Evolutionary conservation across 2,329 filamentous ascomycete genomes (phyloP).

Genomic region (Phaeosphaeria sp.): DNA sequence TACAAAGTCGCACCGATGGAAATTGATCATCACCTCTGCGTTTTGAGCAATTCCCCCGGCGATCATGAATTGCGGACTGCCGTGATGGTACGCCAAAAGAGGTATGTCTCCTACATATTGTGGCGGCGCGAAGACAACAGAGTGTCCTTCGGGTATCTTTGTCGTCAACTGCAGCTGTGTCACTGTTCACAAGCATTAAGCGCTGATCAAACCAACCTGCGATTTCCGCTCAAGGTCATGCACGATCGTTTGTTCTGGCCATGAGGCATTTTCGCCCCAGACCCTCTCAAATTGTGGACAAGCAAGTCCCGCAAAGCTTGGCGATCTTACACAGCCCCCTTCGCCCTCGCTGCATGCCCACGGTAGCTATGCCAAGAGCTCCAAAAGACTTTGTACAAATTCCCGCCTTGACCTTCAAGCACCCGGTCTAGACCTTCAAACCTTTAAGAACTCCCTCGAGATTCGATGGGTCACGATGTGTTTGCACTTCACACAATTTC

Average conservation of each 20-base stretch:
- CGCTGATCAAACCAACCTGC: not conserved
- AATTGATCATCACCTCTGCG: not conserved
- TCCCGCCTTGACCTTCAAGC: slow-evolving; percentile 8
- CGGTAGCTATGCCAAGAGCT: slow-evolving; percentile 18
- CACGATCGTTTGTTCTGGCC: not conserved
- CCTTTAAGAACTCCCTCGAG: slow-evolving; percentile 3
- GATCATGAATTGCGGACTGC: not conserved
- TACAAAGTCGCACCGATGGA: not conserved
- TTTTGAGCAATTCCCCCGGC: not conserved
- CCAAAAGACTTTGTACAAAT: slow-evolving; percentile 21
- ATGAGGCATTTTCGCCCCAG: slow-evolving; percentile 18
- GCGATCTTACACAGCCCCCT: slow-evolving; percentile 24
- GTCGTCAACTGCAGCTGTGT: not conserved
- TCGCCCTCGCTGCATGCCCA: slow-evolving; percentile 20
- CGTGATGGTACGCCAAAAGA: not conserved
- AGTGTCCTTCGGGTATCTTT: not conserved
- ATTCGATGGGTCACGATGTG: slow-evolving; percentile 30
- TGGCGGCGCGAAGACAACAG: too few relatives aligned
- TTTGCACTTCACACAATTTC: slow-evolving; percentile 25
- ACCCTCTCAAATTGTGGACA: slow-evolving; percentile 14
- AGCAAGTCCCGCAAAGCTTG: slow-evolving; percentile 11
- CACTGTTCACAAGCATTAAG: not conserved
- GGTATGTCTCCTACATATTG: not conserved
- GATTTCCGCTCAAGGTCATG: not conserved
- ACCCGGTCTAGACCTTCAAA: slow-evolving; percentile 6